Conservation (phyloP, 345 rosid species). For the Raphanus raphanistrum region DNA sequence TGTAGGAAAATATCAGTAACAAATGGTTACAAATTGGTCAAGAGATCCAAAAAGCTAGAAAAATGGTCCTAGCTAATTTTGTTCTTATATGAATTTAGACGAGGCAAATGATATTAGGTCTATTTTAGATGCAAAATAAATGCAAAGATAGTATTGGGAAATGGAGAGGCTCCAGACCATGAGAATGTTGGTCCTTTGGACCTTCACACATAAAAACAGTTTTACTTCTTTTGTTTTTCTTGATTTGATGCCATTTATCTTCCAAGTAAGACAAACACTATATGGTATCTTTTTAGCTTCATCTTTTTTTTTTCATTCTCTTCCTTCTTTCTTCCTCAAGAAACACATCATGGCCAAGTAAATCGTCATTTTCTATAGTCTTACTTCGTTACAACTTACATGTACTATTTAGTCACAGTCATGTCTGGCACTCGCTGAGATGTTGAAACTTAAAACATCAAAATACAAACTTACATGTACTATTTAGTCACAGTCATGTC, state of each 20-base stretch:
- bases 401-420: conserved; percentile 22
- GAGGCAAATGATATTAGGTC: background rate
- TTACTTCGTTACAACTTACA: conserved; percentile 21
- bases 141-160: conserved; percentile 10
- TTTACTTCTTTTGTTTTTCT: conserved; percentile 26
- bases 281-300: background rate
- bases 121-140: background rate
- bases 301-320: background rate
- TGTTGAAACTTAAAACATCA: conserved; percentile 3
- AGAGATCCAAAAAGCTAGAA: conserved; percentile 7
- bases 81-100: conserved; percentile 16
- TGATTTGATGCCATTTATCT: conserved; percentile 9
- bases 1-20: background rate
- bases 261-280: background rate
- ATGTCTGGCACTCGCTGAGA: conserved; percentile 13
- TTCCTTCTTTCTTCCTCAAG: background rate
- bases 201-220: conserved; percentile 17
- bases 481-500: conserved; percentile 20
- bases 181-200: conserved; percentile 42
- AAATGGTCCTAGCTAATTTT: conserved; percentile 7
- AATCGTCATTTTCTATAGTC: conserved; percentile 20
- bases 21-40: background rate
- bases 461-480: conserved; percentile 8
- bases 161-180: conserved; percentile 31
- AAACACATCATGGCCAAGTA: conserved; percentile 21